Base-by-base conservation (phyloP, 108 stramenopile genomes). In the Mayamaea pseudoterrestris region DNA sequence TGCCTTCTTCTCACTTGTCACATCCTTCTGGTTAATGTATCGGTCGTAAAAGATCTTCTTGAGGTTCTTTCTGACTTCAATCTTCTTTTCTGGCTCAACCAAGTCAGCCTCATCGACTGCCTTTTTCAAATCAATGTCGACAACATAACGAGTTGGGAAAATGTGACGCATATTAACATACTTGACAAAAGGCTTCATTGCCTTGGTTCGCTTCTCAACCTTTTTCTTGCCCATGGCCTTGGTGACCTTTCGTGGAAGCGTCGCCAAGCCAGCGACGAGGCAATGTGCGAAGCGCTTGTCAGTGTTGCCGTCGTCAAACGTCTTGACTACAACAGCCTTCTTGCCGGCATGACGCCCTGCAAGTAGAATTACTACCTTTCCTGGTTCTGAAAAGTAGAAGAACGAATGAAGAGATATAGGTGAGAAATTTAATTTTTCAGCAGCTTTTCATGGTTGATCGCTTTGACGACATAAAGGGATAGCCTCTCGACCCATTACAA, bases 311-410 rank as follows among this genome's bases (percentile, higher is more conserved):
- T 95, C 94, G 49, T 99, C 98, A 59, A 80, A 87, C 58, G 94
- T 86, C 84, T 96, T 96, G 34, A 98, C 93, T 30, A 99, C 95
- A 23, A 98, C 93, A 42, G 97, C 99, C 87, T 99, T 99, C 64
- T 93, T 90, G 45, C 99, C 99, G 23, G 99, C 99, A 62, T 95
- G 95, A 47, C 97, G 93, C 58, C 99, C 99, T 21, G 90, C 89
- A 58, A 98, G 90, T 64, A 99, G 76, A 63, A 99, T 88, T 20
- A 99, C 99, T 43, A 99, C 95, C 73, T 97, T 98, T 81, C 99
- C 99, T 26, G 82, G 57, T 68, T 97, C 77, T 78, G 65, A 44
- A 24, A 18, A 8, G 28, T 17, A 23, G 37, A 6, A 46, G 14
- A 57, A 40, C 41, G 26, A 51, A 23, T 29, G 20, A 51, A 29